Base-by-base conservation (phyloP, 768 basidiomycete species). In the Cytidiella melzeri region DNA sequence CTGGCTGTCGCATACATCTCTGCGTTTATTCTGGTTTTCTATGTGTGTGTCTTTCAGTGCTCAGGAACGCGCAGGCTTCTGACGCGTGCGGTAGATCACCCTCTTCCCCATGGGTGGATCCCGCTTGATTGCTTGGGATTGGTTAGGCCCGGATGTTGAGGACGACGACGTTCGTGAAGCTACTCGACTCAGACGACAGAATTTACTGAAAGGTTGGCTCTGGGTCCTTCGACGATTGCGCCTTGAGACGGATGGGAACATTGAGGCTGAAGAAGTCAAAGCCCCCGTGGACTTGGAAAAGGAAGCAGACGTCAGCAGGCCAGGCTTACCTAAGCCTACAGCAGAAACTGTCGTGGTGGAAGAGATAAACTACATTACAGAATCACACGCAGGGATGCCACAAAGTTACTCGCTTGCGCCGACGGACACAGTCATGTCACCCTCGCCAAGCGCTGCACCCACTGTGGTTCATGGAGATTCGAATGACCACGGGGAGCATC, bases 1-100 rank as follows among this genome's bases (percentile, higher is more conserved):
- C 64, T 88, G 12, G 74, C 82, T 0, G 73, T 87, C 20, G 83
- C 83, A 0, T 87, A 87, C 57, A 74, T 85, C 15, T 73, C 83
- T 2, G 75, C 71, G 3, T 79, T 85, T 54, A 66, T 80, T 11
- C 69, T 86, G 12, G 69, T 86, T 0, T 86, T 79, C 58, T 68
- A 75, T 57, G 79, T 85, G 54, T 41, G 72, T 66, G 21, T 18
- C 26, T 12, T n/a, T 6, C 28, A 25, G 26, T 47, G 9, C 5
- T 18, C 9, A 38, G 5, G n/a, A n/a, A n/a, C 36, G 37, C 3
- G 11, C 43, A 15, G 20, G 5, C 12, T 38, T 6, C 20, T 41
- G 3, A 20, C 26, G 49, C 24, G 30, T 44, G 19, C 13, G 21
- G 44, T 13, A 84, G 82, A 56, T 86, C 12, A 81, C 81, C 0